Conservation (phyloP, 257 asterid species). For the Solanum medicagineum region DNA sequence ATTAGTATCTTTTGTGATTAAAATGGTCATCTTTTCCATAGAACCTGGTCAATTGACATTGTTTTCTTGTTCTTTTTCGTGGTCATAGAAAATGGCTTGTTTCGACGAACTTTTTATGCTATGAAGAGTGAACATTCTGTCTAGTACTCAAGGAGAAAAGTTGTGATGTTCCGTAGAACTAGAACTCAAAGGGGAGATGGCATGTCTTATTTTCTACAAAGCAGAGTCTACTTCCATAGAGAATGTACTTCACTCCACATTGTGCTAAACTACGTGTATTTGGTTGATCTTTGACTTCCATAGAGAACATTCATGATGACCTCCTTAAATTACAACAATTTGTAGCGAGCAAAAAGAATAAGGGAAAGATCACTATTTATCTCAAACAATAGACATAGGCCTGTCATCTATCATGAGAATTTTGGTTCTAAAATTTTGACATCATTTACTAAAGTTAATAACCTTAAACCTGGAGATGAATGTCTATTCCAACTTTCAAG, state of each 20-base stretch:
- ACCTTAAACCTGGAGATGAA: slow-evolving; percentile 5
- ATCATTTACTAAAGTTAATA: not conserved
- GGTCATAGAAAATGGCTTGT: not conserved
- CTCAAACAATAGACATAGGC: slow-evolving; percentile 2
- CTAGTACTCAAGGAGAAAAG: not conserved
- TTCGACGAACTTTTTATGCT: not conserved
- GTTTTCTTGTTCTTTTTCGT: not conserved
- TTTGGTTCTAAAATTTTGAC: not conserved
- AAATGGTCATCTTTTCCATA: not conserved
- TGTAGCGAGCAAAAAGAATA: not conserved
- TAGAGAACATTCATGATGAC: not conserved
- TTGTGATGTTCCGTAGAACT: not conserved
- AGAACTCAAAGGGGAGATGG: too few relatives aligned
- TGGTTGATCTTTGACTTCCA: not conserved
- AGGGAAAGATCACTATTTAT: not conserved
- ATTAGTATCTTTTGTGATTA: not conserved
- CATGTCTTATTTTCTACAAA: not conserved
- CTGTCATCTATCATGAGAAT: not conserved
- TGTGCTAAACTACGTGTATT: not conserved
- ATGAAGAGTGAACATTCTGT: not conserved
- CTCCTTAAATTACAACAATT: not conserved
- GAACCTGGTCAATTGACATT: not conserved
- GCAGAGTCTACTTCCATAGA: not conserved
- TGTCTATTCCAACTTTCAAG: not conserved
- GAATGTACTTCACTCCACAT: not conserved